phyloP scores from a whole-genome alignment of 257 asterid genomes.

The Solanum bulbocastanum region DNA sequence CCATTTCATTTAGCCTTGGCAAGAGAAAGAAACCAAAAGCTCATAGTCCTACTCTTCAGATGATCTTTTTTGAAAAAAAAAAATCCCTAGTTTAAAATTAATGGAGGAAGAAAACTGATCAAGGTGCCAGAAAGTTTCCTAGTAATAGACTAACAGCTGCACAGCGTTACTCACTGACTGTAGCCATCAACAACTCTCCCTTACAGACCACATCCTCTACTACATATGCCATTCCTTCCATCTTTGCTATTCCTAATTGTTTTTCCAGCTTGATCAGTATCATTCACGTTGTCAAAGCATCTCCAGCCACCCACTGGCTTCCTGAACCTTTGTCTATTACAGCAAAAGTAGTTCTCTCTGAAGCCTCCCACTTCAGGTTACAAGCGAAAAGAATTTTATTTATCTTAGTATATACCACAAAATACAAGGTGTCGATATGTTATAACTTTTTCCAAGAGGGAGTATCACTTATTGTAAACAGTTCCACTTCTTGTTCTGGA shows the following conservation, averaged over 20 bases:
- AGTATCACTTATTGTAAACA: not conserved
- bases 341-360: conserved; percentile 55
- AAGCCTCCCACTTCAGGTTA: conserved; percentile 70
- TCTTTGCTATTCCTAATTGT: conserved; percentile 65
- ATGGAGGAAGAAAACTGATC: not conserved
- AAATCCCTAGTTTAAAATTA: not conserved
- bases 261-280: conserved; percentile 62
- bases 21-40: not conserved
- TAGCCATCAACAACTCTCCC: conserved; percentile 83
- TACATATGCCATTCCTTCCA: conserved; percentile 80
- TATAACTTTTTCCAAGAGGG: not conserved
- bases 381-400: conserved; percentile 22
- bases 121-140: not conserved
- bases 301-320: conserved; percentile 69
- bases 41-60: not conserved
- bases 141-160: not conserved
- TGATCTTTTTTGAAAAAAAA: not conserved
- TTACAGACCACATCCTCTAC: conserved; percentile 69
- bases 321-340: conserved; percentile 74
- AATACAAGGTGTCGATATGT: not conserved
- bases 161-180: conserved; percentile 26
- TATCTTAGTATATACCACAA: not conserved
- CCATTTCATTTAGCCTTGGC: not conserved
- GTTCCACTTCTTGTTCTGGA: not conserved
- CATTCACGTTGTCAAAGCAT: conserved; percentile 68